These are phyloP conservation scores for Parathielavia appendiculata DNA, from an alignment of 495 filamentous ascomycete genomes.

Conservation along the genomic window DNA sequence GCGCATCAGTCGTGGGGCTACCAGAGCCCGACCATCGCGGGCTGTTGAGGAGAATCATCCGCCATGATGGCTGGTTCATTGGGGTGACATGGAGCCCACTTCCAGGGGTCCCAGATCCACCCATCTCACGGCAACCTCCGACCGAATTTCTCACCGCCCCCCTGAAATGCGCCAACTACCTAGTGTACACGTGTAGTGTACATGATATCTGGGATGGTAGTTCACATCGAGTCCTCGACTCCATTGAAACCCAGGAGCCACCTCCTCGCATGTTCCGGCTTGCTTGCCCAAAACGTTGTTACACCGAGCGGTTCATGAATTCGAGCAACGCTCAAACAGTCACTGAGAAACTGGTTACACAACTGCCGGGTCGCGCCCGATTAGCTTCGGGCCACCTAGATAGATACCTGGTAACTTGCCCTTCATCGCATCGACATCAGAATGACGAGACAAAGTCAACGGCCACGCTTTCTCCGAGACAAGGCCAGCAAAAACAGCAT, in stretches of 20 bases:
- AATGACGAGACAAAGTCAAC: too few relatives aligned
- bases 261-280: too few relatives aligned
- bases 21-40: background rate
- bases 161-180: background rate
- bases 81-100: background rate
- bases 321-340: background rate
- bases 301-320: background rate
- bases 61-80: background rate
- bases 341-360: background rate
- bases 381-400: background rate
- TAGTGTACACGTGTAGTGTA: too few relatives aligned
- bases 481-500: too few relatives aligned
- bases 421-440: too few relatives aligned
- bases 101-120: background rate
- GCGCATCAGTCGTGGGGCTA: background rate
- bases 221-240: too few relatives aligned
- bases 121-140: slow-evolving; percentile 4
- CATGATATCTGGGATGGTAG: too few relatives aligned
- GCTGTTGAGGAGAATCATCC: slow-evolving; percentile 2
- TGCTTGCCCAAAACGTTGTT: background rate
- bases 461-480: too few relatives aligned
- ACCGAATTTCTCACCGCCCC: background rate
- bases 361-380: too few relatives aligned
- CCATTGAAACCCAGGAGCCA: too few relatives aligned
- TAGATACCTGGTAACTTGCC: too few relatives aligned